phyloP scores from a whole-genome alignment of 768 basidiomycete genomes.

The Heimioporus sp. region DNA sequence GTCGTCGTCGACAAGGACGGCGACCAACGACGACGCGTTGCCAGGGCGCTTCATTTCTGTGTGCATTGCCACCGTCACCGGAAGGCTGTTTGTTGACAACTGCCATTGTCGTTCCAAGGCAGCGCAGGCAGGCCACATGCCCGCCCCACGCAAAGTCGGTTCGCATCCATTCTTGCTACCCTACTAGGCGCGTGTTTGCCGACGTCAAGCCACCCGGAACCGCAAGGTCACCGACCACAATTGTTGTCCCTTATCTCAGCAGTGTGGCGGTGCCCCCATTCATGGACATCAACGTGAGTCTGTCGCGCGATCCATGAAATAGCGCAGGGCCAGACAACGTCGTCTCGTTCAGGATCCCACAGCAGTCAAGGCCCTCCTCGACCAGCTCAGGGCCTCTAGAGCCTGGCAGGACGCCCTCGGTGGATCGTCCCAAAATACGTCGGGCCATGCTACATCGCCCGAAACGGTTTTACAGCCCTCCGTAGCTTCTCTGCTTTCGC shows the following conservation, averaged over 20 bases:
- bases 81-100: no score
- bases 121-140: no score
- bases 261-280: not conserved
- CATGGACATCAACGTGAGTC: conserved; percentile 53
- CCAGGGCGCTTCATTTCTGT: no score
- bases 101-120: no score
- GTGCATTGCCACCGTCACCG: no score
- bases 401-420: conserved; percentile 59
- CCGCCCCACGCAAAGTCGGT: no score
- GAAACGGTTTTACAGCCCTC: conserved; percentile 30
- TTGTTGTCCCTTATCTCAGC: no score
- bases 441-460: not conserved
- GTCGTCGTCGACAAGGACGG: no score
- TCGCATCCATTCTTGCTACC: no score
- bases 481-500: conserved; percentile 65
- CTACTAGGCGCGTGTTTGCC: no score
- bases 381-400: conserved; percentile 62
- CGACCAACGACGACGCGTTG: no score
- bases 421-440: conserved; percentile 5
- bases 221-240: not conserved
- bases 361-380: conserved; percentile 67
- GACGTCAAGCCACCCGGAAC: not conserved
- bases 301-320: not conserved
- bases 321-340: not conserved
- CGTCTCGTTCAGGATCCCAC: conserved; percentile 53